Percentiles rank a stretch among this genome's conserved stretches.
phyloP scores from a whole-genome alignment of 345 rosid species.

The Rhodamnia rubescens region DNA sequence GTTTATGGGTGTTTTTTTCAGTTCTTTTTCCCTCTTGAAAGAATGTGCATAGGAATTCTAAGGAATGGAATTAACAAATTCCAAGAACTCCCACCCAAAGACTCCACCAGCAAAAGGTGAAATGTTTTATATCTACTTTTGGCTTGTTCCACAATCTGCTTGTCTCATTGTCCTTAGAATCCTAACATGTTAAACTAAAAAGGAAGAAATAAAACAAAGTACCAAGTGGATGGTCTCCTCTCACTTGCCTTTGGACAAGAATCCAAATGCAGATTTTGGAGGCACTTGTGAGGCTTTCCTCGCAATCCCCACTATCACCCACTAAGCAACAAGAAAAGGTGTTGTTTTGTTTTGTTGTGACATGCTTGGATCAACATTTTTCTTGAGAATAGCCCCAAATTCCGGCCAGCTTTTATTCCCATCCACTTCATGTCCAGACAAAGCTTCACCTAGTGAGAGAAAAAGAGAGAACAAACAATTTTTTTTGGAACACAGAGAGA shows the following conservation, averaged over 20 bases:
- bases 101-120: neutral
- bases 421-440: constrained; percentile 20
- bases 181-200: neutral
- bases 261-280: constrained; percentile 32
- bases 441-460: neutral
- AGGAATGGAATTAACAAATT: neutral
- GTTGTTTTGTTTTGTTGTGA: constrained; percentile 33
- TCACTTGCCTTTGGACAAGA: neutral
- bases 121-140: neutral
- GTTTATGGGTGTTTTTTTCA: no score
- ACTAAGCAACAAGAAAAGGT: constrained; percentile 30
- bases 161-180: neutral
- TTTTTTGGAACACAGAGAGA: neutral
- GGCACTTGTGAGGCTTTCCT: constrained; percentile 12
- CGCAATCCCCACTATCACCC: constrained; percentile 35
- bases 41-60: neutral
- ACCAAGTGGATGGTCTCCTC: neutral
- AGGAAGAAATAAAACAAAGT: neutral
- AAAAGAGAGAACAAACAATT: neutral
- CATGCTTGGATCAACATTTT: constrained; percentile 26
- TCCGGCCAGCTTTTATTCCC: constrained; percentile 50
- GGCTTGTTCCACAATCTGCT: neutral
- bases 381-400: constrained; percentile 20
- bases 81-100: neutral
- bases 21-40: neutral